phyloP scores from a whole-genome alignment of 768 basidiomycete genomes.

The Myochromella boudieri region DNA sequence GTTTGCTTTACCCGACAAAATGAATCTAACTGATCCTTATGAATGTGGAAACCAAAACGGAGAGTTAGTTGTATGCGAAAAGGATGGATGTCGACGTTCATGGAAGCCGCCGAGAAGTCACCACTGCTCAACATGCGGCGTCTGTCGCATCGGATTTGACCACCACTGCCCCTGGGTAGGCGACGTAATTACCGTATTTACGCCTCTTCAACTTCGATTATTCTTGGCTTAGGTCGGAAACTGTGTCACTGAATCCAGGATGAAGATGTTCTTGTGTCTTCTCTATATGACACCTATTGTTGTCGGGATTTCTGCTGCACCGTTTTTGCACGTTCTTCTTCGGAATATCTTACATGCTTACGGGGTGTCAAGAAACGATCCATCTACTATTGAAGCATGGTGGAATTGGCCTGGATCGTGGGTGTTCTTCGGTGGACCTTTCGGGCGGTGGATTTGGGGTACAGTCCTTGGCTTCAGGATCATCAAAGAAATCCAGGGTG shows the following conservation, averaged over 20 bases:
- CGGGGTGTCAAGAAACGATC: constrained; percentile 24
- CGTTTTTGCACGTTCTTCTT: constrained; percentile 25
- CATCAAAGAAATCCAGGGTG: constrained; percentile 18
- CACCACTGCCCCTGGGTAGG: constrained; percentile 49
- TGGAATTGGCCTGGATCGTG: constrained; percentile 46
- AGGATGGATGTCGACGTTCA: constrained; percentile 30
- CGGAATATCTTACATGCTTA: constrained; percentile 29
- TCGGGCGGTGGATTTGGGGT: constrained; percentile 41
- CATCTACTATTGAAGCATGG: constrained; percentile 33
- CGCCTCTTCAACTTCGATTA: background rate
- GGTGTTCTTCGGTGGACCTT: constrained; percentile 42
- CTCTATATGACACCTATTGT: constrained; percentile 31
- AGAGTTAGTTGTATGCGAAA: constrained; percentile 33
- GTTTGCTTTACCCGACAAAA: constrained; percentile 31
- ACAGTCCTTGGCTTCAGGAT: constrained; percentile 33
- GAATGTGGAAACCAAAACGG: constrained; percentile 33
- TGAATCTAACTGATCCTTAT: constrained; percentile 35
- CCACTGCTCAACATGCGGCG: constrained; percentile 45
- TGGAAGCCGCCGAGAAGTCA: constrained; percentile 46
- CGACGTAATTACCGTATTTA: background rate
- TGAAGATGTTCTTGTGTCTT: constrained; percentile 36
- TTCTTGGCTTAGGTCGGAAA: constrained; percentile 34
- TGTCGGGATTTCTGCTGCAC: constrained; percentile 27
- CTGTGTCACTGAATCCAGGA: constrained; percentile 36
- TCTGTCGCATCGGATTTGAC: constrained; percentile 44